phyloP scores from a whole-genome alignment of 139 green algal genomes.

The Nannochloris sp. region DNA sequence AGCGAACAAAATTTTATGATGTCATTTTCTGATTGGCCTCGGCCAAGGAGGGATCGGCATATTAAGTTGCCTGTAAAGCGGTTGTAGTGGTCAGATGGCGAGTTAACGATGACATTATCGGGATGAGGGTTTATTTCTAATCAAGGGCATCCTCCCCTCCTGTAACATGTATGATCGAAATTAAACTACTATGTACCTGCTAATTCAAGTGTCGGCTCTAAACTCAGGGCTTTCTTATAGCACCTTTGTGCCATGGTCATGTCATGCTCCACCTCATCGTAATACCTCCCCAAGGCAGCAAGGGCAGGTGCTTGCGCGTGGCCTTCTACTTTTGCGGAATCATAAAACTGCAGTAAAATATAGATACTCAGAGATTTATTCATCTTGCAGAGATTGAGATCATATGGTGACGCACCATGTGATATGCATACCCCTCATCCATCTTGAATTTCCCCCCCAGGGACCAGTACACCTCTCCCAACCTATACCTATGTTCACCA shows the following conservation, averaged over 20 bases:
- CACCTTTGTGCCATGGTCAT: constrained; percentile 41
- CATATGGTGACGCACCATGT: constrained; percentile 5
- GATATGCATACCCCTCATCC: constrained; percentile 32
- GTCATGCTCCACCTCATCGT: constrained; percentile 37
- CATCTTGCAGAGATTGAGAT: neutral
- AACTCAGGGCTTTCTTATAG: constrained; percentile 54
- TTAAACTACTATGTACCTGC: constrained; percentile 20
- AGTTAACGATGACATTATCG: neutral
- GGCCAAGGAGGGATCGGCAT: too few species aligned
- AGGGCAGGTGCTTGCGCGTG: constrained; percentile 58
- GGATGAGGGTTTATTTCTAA: neutral
- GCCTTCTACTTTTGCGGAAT: constrained; percentile 38
- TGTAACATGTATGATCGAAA: neutral
- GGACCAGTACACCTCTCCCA: constrained; percentile 47
- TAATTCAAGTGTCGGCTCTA: constrained; percentile 50
- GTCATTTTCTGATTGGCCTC: too few species aligned
- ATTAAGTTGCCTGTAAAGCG: too few species aligned
- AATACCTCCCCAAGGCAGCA: constrained; percentile 48
- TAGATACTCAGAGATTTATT: neutral
- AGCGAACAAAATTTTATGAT: neutral
- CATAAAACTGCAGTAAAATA: constrained; percentile 29
- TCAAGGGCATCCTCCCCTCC: neutral
- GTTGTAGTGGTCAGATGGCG: too few species aligned
- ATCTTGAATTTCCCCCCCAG: constrained; percentile 29
- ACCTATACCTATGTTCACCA: constrained; percentile 42